A percentile compares a stretch with the other conserved stretches of the same genome.
These are phyloP conservation scores for Phialocephala subalpina DNA, from an alignment of 2,329 filamentous ascomycete genomes.

Conservation along the genomic window DNA sequence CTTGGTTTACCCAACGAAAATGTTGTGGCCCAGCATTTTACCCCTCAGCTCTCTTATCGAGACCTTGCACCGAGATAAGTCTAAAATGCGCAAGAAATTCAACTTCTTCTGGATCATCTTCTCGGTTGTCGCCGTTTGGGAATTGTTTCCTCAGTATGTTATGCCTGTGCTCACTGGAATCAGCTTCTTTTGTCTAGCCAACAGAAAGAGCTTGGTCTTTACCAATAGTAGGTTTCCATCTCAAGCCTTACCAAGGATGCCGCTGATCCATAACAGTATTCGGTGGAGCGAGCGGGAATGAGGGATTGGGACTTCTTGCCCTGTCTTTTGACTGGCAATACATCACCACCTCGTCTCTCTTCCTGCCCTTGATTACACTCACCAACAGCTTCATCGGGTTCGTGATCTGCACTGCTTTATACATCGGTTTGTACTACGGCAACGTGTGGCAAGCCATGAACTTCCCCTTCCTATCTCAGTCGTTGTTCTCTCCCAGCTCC, in stretches of 20 bases:
- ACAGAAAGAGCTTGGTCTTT: slow-evolving; percentile 51
- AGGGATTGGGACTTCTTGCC: slow-evolving; percentile 52
- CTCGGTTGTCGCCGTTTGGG: slow-evolving; percentile 51
- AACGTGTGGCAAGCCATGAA: slow-evolving; percentile 51
- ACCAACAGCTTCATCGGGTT: slow-evolving; percentile 47
- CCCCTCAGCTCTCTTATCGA: slow-evolving; percentile 49
- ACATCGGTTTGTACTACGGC: slow-evolving; percentile 51
- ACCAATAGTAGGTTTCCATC: too few relatives aligned
- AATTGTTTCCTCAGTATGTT: slow-evolving; percentile 55
- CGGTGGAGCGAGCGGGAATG: slow-evolving; percentile 55
- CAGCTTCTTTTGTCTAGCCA: slow-evolving; percentile 55
- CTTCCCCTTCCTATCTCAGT: slow-evolving; percentile 53
- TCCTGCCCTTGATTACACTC: slow-evolving; percentile 45
- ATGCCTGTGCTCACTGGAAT: slow-evolving; percentile 50
- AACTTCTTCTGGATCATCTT: slow-evolving; percentile 35
- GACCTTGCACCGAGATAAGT: slow-evolving; percentile 48
- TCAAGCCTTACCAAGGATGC: too few relatives aligned
- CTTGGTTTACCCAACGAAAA: slow-evolving; percentile 50
- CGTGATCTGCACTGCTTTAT: slow-evolving; percentile 43
- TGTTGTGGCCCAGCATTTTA: slow-evolving; percentile 46
- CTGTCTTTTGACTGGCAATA: slow-evolving; percentile 54
- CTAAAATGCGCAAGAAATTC: slow-evolving; percentile 48
- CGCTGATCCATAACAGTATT: too few relatives aligned
- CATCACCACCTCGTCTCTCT: slow-evolving; percentile 46
- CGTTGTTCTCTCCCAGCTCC: slow-evolving; percentile 48